phyloP scores from a whole-genome alignment of 108 stramenopile species.

The Cyclotella kingstonii region DNA sequence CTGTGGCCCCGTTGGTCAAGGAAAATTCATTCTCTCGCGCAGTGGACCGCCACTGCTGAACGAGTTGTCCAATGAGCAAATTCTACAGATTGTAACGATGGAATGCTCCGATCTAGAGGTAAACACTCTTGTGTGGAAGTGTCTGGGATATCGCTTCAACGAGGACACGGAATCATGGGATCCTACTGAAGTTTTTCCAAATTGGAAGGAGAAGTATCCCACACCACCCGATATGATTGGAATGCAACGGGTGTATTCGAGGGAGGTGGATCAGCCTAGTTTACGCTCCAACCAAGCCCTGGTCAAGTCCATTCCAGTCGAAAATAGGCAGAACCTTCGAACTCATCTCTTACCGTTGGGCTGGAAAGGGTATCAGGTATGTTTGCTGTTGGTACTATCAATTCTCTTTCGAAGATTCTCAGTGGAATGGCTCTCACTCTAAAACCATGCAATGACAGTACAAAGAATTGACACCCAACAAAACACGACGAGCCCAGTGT shows the following conservation, averaged over 20 bases:
- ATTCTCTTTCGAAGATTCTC: no score
- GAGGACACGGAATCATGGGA: constrained; percentile 57
- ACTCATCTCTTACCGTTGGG: constrained; percentile 74
- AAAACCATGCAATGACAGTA: constrained; percentile 26
- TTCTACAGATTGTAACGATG: constrained; percentile 66
- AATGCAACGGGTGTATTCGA: constrained; percentile 83
- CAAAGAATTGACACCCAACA: constrained; percentile 93
- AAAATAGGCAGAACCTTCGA: constrained; percentile 82
- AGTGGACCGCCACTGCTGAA: constrained; percentile 61
- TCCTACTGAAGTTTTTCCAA: constrained; percentile 78
- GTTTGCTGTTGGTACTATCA: no score
- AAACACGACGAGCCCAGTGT: constrained; percentile 92
- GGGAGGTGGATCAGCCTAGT: constrained; percentile 78
- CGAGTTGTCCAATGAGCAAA: constrained; percentile 82
- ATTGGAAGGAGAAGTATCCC: constrained; percentile 88
- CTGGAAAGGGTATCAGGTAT: constrained; percentile 78
- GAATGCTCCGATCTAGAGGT: constrained; percentile 84
- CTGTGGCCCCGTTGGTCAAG: constrained; percentile 58
- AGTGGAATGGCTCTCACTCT: no score
- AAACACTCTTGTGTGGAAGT: constrained; percentile 93
- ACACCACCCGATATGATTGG: constrained; percentile 92
- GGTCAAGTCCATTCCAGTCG: constrained; percentile 71
- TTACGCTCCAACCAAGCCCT: constrained; percentile 78
- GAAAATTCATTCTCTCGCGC: constrained; percentile 63
- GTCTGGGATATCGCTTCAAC: constrained; percentile 88